Conservation (phyloP, 2,329 filamentous ascomycete species). For the Dichotomopilus funicola region DNA sequence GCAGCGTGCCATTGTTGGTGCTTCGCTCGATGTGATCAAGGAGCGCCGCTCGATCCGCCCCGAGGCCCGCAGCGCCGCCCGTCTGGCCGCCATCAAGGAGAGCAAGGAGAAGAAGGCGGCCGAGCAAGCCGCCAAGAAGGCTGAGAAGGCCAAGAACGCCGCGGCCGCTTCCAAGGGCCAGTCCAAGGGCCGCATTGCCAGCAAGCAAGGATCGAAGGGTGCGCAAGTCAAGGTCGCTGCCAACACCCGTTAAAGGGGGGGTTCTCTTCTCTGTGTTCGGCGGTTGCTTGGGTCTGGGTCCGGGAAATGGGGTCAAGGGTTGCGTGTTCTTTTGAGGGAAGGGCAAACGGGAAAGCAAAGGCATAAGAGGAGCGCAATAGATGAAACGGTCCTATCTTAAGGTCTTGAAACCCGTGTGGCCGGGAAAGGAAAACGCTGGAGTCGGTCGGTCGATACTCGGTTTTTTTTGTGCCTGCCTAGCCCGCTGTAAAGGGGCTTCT, state of each 20-base stretch:
- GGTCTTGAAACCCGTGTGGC: conserved; percentile 17
- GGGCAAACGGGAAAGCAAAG: conserved; percentile 8
- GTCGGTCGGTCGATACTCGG: conserved; percentile 28
- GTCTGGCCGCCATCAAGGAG: conserved; percentile 86
- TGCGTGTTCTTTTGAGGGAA: conserved; percentile 15
- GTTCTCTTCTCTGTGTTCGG: conserved; percentile 3
- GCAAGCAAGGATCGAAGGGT: conserved; percentile 97
- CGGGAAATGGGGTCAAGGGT: neutral
- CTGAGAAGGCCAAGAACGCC: conserved; percentile 95
- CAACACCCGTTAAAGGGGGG: conserved; percentile 67
- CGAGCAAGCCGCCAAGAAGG: conserved; percentile 88
- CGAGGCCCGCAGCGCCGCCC: conserved; percentile 89
- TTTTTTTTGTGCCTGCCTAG: conserved; percentile 23
- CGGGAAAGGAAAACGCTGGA: conserved; percentile 23
- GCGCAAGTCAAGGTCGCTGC: conserved; percentile 77
- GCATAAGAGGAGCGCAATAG: conserved; percentile 17
- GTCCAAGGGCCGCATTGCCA: conserved; percentile 65
- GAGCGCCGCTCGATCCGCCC: conserved; percentile 93
- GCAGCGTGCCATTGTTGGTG: conserved; percentile 98
- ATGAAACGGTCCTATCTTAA: conserved; percentile 21
- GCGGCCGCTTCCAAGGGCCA: conserved; percentile 68
- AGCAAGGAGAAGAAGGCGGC: conserved; percentile 98
- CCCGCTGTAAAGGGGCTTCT: conserved; percentile 23
- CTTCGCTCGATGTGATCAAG: conserved; percentile 99
- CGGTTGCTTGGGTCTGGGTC: conserved; percentile 13